Evolutionary conservation across 345 rosid genomes (phyloP), one percentile per base, ranked within the genome.

Genomic region (Alliaria petiolata): DNA sequence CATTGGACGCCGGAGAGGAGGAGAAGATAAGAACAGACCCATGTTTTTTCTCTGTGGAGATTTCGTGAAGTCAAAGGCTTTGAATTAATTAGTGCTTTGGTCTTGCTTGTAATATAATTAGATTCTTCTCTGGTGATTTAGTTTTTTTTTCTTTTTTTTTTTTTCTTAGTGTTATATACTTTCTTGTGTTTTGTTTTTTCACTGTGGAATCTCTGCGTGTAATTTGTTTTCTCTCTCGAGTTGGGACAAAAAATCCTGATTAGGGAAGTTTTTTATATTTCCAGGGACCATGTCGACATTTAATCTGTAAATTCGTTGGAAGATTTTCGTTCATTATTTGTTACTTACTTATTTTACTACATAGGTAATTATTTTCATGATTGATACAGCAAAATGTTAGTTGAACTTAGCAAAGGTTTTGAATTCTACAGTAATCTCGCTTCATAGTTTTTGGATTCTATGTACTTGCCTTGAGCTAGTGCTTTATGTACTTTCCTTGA

Each of bases 1-100:
- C 85, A 79, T 45, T 95, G 99, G 97, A 81, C 84, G 59, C 87
- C 93, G 55, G 95, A 85, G 73, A 83, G 92, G 55, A 83, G 87
- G 61, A 69, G 75, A 58, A 69, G 70, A 62, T 62, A 69, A 76
- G 64, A 69, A 31, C 14, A 45, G 1, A 54, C 57, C 69, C 60
- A 49, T 74, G 62, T 59, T 58, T 71, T 47, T 52, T 42, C 40
- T 34, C 42, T 17, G 54, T 69, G 56, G 46, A 45, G 50, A 58
- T 69, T n/a, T 75, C 61, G 57, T 61, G 52, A 76, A 69, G 75
- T 62, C 79, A 76, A 76, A 76, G 75, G 70, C 46, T 55, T 67
- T 12, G 31, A 66, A 38, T 74, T 74, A 5, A 65, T 58, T n/a
- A 75, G 74, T 45, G 4, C 56, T 62, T 76, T 69, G 70, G 49